Percentiles rank a stretch among this genome's conserved stretches.
Evolutionary conservation across 306 rosid genomes (phyloP).

Genomic region (Notholithocarpus densiflorus): DNA sequence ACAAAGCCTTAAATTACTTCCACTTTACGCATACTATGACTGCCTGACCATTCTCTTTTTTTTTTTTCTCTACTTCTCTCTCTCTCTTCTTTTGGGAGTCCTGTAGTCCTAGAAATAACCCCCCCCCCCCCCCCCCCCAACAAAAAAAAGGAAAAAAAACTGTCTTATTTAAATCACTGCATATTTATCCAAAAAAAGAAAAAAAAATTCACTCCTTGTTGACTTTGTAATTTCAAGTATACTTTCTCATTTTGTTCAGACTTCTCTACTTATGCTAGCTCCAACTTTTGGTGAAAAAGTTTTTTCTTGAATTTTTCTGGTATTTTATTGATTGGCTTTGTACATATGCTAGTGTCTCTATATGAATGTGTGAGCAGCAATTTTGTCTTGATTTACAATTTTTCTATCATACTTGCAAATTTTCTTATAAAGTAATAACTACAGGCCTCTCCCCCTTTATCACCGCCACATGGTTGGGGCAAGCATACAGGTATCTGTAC

Average conservation of each 20-base stretch:
- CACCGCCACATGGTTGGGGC: constrained; percentile 93
- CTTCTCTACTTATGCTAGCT: neutral
- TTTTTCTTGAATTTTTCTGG: neutral
- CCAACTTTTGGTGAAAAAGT: neutral
- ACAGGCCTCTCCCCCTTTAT: constrained; percentile 88
- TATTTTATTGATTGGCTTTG: neutral
- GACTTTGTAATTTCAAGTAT: neutral
- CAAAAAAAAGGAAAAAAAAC: no score
- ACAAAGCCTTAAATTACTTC: neutral
- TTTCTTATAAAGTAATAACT: constrained; percentile 26
- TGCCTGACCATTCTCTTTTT: neutral
- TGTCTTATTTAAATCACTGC: no score
- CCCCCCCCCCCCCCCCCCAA: no score
- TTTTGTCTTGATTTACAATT: constrained; percentile 9
- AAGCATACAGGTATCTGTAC: constrained; percentile 75
- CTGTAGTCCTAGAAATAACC: no score
- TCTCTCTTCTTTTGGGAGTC: no score
- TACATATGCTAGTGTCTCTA: neutral
- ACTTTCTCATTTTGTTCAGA: neutral
- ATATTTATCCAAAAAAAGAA: no score
- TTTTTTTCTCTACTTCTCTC: neutral
- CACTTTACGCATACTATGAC: neutral
- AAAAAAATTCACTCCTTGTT: neutral
- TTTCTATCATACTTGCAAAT: constrained; percentile 12
- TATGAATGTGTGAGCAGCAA: neutral